phyloP scores from a whole-genome alignment of 805 yeast genomes.

The Lachancea quebecensis region DNA sequence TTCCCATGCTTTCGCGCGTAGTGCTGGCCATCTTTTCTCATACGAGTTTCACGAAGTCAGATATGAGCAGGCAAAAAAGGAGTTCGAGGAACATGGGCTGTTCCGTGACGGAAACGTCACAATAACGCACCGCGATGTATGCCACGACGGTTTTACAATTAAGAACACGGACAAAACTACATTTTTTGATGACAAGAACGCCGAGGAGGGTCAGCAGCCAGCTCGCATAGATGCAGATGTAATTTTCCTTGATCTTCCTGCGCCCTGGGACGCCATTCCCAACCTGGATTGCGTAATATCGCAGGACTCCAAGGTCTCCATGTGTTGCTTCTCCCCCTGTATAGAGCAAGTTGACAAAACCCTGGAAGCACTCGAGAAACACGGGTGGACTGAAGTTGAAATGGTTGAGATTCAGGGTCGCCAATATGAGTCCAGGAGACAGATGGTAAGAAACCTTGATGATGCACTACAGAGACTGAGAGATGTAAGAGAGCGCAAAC shows the following conservation, averaged over 20 bases:
- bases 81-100: constrained; percentile 69
- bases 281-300: constrained; percentile 57
- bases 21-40: constrained; percentile 72
- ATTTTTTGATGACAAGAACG: constrained; percentile 9
- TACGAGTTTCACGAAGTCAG: constrained; percentile 90
- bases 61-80: constrained; percentile 67
- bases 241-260: constrained; percentile 85
- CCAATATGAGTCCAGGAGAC: constrained; percentile 84
- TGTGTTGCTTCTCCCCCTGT: constrained; percentile 97
- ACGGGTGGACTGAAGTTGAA: constrained; percentile 83
- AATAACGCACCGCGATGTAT: constrained; percentile 87
- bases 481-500: constrained; percentile 70
- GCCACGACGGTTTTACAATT: constrained; percentile 73
- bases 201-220: constrained; percentile 18
- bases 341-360: constrained; percentile 94
- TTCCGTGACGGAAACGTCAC: constrained; percentile 40
- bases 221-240: constrained; percentile 52
- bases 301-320: constrained; percentile 45
- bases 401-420: constrained; percentile 86
- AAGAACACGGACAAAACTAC: constrained; percentile 22
- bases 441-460: constrained; percentile 72
- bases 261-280: constrained; percentile 95
- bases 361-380: constrained; percentile 58
- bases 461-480: constrained; percentile 75
- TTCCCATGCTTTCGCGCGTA: constrained; percentile 85